Evolutionary conservation across 768 basidiomycete genomes (phyloP).

Genomic region (Fistulinella prunicolor): DNA sequence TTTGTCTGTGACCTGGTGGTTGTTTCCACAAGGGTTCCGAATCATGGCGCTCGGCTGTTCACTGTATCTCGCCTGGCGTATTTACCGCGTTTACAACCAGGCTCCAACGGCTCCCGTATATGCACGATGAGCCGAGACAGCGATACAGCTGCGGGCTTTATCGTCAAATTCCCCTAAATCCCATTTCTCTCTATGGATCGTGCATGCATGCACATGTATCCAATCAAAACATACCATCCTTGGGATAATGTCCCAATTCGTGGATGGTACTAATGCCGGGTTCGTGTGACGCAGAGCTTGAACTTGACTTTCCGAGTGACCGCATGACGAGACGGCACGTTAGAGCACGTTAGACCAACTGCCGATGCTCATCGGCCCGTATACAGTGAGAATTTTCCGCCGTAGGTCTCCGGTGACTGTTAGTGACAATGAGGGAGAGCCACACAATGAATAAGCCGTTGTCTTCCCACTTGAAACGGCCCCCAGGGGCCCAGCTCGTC

Average conservation of each 20-base stretch:
- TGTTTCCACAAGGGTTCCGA: too few relatives aligned
- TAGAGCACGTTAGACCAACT: conserved; percentile 1
- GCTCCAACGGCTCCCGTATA: too few relatives aligned
- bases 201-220: too few relatives aligned
- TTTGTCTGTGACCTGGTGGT: too few relatives aligned
- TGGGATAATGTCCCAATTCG: too few relatives aligned
- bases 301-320: neutral
- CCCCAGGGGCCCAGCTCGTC: neutral
- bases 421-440: neutral
- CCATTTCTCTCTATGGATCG: too few relatives aligned
- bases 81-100: conserved; percentile 14
- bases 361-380: conserved; percentile 25
- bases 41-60: neutral
- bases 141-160: neutral
- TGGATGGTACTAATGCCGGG: too few relatives aligned
- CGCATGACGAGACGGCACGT: conserved; percentile 1
- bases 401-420: conserved; percentile 3
- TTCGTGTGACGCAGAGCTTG: neutral
- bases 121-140: neutral
- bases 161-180: neutral
- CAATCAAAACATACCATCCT: too few relatives aligned
- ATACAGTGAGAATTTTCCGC: conserved; percentile 25
- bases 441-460: neutral
- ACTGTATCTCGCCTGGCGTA: conserved; percentile 2
- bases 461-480: neutral